A percentile compares a stretch with the other conserved stretches of the same genome.
These are phyloP conservation scores for Lumnitzera littorea DNA, from an alignment of 345 rosid genomes.

Conservation along the genomic window DNA sequence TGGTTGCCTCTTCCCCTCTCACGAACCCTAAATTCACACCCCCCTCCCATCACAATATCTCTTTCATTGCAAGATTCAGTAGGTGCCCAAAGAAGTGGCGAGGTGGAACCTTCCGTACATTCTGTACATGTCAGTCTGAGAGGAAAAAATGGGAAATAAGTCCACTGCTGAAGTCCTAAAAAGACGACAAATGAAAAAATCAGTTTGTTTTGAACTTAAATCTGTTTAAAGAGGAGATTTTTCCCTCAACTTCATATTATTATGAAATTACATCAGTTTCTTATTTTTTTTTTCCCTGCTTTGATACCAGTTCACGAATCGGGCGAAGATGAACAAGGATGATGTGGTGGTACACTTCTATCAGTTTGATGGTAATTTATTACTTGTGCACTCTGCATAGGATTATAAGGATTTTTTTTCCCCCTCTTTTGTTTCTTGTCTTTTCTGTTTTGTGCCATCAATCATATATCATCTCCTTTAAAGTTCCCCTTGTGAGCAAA, in stretches of 20 bases:
- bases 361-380: slow-evolving; percentile 66
- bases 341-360: slow-evolving; percentile 67
- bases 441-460: too few species aligned
- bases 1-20: not conserved
- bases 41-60: slow-evolving; percentile 26
- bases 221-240: not conserved
- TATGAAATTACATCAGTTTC: not conserved
- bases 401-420: too few species aligned
- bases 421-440: too few species aligned
- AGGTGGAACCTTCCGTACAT: slow-evolving; percentile 14
- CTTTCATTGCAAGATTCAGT: slow-evolving; percentile 54
- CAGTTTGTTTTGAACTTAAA: slow-evolving; percentile 27
- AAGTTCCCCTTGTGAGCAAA: too few species aligned
- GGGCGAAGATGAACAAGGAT: slow-evolving; percentile 77
- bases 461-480: too few species aligned
- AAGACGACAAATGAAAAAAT: slow-evolving; percentile 37
- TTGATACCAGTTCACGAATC: slow-evolving; percentile 37
- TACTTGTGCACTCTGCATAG: not conserved
- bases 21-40: slow-evolving; percentile 28
- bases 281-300: slow-evolving; percentile 2
- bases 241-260: not conserved
- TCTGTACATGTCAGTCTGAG: slow-evolving; percentile 3
- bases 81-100: not conserved
- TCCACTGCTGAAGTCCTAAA: slow-evolving; percentile 12
- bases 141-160: slow-evolving; percentile 25